These are phyloP conservation scores for Reticulascus tulasneorum DNA, from an alignment of 2,329 filamentous ascomycete species.

Conservation along the genomic window DNA sequence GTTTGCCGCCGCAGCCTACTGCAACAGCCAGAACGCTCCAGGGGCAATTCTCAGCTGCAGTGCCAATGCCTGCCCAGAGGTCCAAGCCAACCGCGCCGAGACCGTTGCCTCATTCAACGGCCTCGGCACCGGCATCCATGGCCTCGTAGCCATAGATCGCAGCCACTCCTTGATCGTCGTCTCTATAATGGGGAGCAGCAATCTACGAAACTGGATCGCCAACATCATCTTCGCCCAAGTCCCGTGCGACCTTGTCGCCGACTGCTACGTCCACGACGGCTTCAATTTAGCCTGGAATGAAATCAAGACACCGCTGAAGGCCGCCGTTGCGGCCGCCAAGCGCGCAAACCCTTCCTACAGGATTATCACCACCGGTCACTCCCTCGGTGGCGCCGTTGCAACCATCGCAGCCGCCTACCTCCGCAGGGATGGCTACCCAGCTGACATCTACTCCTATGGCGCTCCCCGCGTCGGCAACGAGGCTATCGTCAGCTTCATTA, in stretches of 20 bases:
- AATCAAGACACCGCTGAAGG: constrained; percentile 36
- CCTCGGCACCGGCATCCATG: constrained; percentile 38
- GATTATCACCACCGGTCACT: constrained; percentile 63
- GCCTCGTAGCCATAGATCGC: constrained; percentile 48
- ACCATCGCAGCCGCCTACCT: constrained; percentile 56
- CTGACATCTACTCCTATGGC: constrained; percentile 64
- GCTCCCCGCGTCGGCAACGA: constrained; percentile 61
- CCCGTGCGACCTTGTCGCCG: constrained; percentile 32
- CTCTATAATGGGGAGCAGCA: constrained; percentile 55
- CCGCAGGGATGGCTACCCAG: constrained; percentile 39
- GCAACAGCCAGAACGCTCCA: constrained; percentile 39
- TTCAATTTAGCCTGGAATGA: constrained; percentile 59
- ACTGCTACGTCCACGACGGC: constrained; percentile 52
- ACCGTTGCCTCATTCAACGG: constrained; percentile 36
- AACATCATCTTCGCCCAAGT: constrained; percentile 36
- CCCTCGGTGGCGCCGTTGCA: constrained; percentile 62
- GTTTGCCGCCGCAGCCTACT: constrained; percentile 50
- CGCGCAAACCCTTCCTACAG: constrained; percentile 45
- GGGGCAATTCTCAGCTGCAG: constrained; percentile 40
- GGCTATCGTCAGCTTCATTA: constrained; percentile 50
- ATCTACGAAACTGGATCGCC: constrained; percentile 58
- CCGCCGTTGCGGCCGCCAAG: constrained; percentile 39
- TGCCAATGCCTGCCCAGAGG: constrained; percentile 37
- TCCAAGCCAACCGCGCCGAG: constrained; percentile 38
- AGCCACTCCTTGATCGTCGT: constrained; percentile 51